Base-by-base conservation (phyloP, 352 stramenopile species). In the Phytophthora cryptogea region DNA sequence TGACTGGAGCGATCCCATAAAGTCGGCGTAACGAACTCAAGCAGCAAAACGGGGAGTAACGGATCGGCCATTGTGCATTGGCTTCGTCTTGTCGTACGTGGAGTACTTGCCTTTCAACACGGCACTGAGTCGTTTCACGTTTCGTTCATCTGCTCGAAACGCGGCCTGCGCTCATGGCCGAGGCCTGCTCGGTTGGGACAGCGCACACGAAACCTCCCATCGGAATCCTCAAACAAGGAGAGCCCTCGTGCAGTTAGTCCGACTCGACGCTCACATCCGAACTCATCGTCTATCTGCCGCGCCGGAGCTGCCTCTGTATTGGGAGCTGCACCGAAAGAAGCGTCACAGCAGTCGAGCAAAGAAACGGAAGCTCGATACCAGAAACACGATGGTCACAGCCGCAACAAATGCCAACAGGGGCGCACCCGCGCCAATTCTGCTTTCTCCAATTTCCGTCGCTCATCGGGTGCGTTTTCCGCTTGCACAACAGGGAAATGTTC, bases 371-470 rank as follows among this genome's bases (percentile, higher is more conserved):
- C 46, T 52, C 14, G 11, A 59, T 46, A 44, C 52, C 42, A 54
- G 11, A 50, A 36, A 35, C 45, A 53, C 43, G 27, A 78, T 78
- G 70, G 66, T 72, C 59, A 32, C 49, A n/a, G 53, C 56, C 16
- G n/a, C 46, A 7, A 44, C 49, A 31, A 59, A 52, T 59, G 33
- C 57, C 49, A 73, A 75, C 49, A 78, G 77, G 40, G 59, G 54
- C 47, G 39, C 63, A 48, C 10, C 55, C 4, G 46, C 58, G 5
- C 46, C 63, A 0, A 70, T 84, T 39, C 63, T 86, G 17, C 46
- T 86, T 17, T 86, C 76, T 9, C 76, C 76, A 5, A 84, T 84
- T 56, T 76, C 76, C 6, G 69, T 83, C 27, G 68, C 69, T 46
- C 76, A 86, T 20, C 59, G 66, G 57, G 76, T 86, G 65, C 43